Evolutionary conservation across 2,329 filamentous ascomycete species (phyloP), one percentile per base, ranked within the genome.

Genomic region (Aspergillus pseudoterreus): DNA sequence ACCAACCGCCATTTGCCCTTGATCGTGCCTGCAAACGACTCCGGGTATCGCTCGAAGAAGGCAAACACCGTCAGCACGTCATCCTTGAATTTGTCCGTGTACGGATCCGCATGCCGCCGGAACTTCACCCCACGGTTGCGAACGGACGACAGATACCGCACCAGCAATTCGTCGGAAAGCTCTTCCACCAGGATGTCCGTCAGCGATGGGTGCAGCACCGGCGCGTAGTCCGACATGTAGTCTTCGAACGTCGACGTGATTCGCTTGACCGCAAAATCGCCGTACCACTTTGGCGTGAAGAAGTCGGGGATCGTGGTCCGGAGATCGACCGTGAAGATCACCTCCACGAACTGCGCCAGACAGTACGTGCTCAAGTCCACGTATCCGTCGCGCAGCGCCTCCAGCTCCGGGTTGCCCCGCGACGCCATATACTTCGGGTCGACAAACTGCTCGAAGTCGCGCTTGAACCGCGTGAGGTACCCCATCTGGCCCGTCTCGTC

Each of bases 241-340:
- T 97, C 94, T 61, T 95, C 90, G 67, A 99, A 92, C 0, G 94
- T 99, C 22, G 87, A 90, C 43, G 91, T 87, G 77, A 99, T 96
- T 62, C 92, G 90, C 64, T 91, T 91, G 84, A 99, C 92, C 50
- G 88, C 86, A 38, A 87, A 90, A 63, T 85, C 83, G 39, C 81
- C 76, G 73, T 99, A 99, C 94, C 94, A 99, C 56, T 83, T 83
- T 8, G 84, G 79, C 0, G 92, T 96, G 77, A 97, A 99, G 75
- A 97, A 92, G 58, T 94, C 88, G 42, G 86, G 81, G 67, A 96
- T 84, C 35, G 95, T 90, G 22, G 83, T 70, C 57, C 81, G 82
- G 78, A 99, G 95, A 78, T 99, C 94, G 61, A 95, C 87, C 36
- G 83, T 79, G 76, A 99, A 96, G 67, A 99, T 87, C 52, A 97